A percentile compares a stretch with the other conserved stretches of the same genome.
phyloP scores from a whole-genome alignment of 2,329 filamentous ascomycete species.

The Dactylella cylindrospora region DNA sequence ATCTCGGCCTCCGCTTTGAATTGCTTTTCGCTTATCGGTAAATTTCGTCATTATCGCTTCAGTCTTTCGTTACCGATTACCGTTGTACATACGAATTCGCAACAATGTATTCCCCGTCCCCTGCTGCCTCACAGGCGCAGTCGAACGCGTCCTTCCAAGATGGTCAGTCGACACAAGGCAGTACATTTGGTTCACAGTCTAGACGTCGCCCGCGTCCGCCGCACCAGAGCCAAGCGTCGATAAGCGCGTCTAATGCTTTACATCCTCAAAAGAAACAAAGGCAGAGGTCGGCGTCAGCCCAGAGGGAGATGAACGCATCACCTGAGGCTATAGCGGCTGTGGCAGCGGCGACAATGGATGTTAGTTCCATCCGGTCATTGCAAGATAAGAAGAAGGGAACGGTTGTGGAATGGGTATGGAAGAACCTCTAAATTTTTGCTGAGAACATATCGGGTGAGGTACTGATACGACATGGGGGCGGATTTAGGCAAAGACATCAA shows the following conservation, averaged over 20 bases:
- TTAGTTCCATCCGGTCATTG: conserved; percentile 41
- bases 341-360: conserved; percentile 40
- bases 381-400: conserved; percentile 41
- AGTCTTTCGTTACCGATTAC: too few species aligned
- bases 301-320: conserved; percentile 38
- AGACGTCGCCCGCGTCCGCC: conserved; percentile 29
- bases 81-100: conserved; percentile 11
- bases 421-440: background rate
- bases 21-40: too few species aligned
- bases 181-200: conserved; percentile 34
- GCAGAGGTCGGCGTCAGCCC: conserved; percentile 37
- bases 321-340: conserved; percentile 37
- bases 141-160: conserved; percentile 43
- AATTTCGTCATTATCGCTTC: too few species aligned
- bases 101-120: conserved; percentile 35
- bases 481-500: conserved; percentile 48
- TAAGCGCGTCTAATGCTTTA: conserved; percentile 35
- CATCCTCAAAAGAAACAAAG: conserved; percentile 32
- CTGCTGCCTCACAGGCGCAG: conserved; percentile 32
- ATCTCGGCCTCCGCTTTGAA: too few species aligned
- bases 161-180: conserved; percentile 34
- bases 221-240: conserved; percentile 29
- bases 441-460: background rate
- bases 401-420: conserved; percentile 43
- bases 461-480: conserved; percentile 8